Evolutionary conservation across 495 filamentous ascomycete species (phyloP).

Genomic region (Hyaloscypha bicolor): DNA sequence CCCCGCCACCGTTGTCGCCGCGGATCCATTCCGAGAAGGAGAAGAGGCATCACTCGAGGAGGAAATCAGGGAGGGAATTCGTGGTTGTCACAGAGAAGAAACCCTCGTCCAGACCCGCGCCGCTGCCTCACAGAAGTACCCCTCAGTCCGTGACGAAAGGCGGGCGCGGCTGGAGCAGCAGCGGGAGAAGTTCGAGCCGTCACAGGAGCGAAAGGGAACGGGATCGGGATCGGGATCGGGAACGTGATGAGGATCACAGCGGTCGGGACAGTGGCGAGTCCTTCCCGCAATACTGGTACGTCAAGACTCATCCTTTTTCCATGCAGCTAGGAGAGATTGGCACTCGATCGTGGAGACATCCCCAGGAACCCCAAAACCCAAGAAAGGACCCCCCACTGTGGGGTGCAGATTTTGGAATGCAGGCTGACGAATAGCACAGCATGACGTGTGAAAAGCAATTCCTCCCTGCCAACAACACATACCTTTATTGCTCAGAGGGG

Average conservation of each 20-base stretch:
- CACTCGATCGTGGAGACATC: conserved; percentile 3
- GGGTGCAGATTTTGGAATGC: conserved; percentile 25
- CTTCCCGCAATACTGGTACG: conserved; percentile 35
- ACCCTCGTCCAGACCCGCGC: conserved; percentile 17
- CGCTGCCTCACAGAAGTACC: conserved; percentile 20
- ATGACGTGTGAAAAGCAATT: conserved; percentile 37
- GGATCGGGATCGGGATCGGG: conserved; percentile 14
- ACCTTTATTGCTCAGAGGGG: conserved; percentile 33
- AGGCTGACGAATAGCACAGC: conserved; percentile 31
- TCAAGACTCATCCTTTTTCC: conserved; percentile 13
- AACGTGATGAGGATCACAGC: conserved; percentile 24
- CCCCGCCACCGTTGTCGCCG: conserved; percentile 29
- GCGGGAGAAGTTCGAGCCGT: not conserved
- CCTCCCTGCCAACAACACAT: conserved; percentile 25
- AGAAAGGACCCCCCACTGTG: conserved; percentile 19
- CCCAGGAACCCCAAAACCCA: conserved; percentile 6
- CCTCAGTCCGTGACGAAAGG: conserved; percentile 28
- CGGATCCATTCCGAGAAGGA: conserved; percentile 21
- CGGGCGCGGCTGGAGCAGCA: not conserved
- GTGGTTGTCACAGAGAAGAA: conserved; percentile 28
- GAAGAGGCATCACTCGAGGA: conserved; percentile 25
- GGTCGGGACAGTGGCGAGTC: conserved; percentile 30
- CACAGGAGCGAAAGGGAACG: not conserved
- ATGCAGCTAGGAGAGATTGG: conserved; percentile 6
- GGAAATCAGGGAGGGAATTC: conserved; percentile 30